Evolutionary conservation across 2,329 filamentous ascomycete genomes (phyloP), one percentile per base, ranked within the genome.

Genomic region (Hirsutella thompsonii): DNA sequence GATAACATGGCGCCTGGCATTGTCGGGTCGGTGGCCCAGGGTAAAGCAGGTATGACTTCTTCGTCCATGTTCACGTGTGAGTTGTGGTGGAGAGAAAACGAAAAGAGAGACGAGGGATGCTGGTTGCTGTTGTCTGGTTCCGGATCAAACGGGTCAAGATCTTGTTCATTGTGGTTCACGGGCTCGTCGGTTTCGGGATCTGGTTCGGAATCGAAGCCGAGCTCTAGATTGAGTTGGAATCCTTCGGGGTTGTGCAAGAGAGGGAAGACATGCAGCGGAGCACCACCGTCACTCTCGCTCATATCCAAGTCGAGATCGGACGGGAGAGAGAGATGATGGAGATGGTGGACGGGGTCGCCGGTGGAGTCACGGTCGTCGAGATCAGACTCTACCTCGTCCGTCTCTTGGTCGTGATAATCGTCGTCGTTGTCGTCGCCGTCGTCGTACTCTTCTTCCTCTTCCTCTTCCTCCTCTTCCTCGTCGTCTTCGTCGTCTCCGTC

Each of bases 281-380:
- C 56, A 36, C 59, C 57, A 21, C 56, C 55, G 40, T 62, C 57
- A 41, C 51, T 54, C 19, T 61, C 60, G 49, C 54, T 59, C 56
- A 63, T 56, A 29, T 54, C 54, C 28, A 55, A 42, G 30, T 61
- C 57, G 46, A 56, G 47, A 26, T 55, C 52, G 23, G 40, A 38
- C 14, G 41, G 26, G 14, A 37, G 32, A 20, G 36, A 26, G 11
- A 40, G 21, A 21, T 36, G 23, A 20, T 40, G 36, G 6, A 23
- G 29, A 30, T 44, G 21, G 23, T 42, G 36, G 10, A 32, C 35
- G 16, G 39, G 39, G 21, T 39, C 21, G 39, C 23, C 35, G 29
- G 29, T 20, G 33, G 16, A 23, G 30, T 38, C 20, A 36, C 39
- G 32, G 41, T 41, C 26, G 26, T 36, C 39, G 38, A 26, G 20